Evolutionary conservation across 495 filamentous ascomycete species (phyloP).

Genomic region (Ascodesmis nigricans): DNA sequence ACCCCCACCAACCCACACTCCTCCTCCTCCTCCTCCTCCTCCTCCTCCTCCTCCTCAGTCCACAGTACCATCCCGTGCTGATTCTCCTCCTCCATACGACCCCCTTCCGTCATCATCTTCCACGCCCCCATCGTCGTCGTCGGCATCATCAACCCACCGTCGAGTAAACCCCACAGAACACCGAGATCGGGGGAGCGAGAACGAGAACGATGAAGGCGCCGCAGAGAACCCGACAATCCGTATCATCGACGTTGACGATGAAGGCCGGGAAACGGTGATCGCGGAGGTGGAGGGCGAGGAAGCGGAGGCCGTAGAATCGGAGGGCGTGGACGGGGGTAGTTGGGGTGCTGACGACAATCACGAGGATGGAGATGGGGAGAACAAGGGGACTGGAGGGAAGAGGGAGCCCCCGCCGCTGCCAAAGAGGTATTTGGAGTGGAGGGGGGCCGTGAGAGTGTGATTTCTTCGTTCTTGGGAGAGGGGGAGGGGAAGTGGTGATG

Average conservation of each 20-base stretch:
- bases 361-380: no score
- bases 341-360: no score
- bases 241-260: background rate
- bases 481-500: no score
- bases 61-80: slow-evolving; percentile 2
- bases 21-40: slow-evolving; percentile 13
- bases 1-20: slow-evolving; percentile 12
- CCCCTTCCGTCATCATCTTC: background rate
- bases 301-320: background rate
- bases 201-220: background rate
- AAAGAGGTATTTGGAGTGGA: background rate
- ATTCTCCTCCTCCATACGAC: slow-evolving; percentile 13
- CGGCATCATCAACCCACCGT: background rate
- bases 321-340: no score
- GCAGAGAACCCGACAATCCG: background rate
- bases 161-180: background rate
- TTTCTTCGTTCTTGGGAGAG: no score
- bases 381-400: background rate
- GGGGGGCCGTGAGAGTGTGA: background rate
- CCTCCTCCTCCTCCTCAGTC: slow-evolving; percentile 9
- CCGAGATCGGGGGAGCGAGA: background rate
- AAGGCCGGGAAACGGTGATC: background rate
- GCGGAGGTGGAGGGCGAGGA: background rate
- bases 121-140: background rate
- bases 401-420: slow-evolving; percentile 1